Percentiles rank a stretch among this genome's conserved stretches.
These are phyloP conservation scores for Irpex lacteus DNA, from an alignment of 1,284 basidiomycete genomes.

Conservation along the genomic window DNA sequence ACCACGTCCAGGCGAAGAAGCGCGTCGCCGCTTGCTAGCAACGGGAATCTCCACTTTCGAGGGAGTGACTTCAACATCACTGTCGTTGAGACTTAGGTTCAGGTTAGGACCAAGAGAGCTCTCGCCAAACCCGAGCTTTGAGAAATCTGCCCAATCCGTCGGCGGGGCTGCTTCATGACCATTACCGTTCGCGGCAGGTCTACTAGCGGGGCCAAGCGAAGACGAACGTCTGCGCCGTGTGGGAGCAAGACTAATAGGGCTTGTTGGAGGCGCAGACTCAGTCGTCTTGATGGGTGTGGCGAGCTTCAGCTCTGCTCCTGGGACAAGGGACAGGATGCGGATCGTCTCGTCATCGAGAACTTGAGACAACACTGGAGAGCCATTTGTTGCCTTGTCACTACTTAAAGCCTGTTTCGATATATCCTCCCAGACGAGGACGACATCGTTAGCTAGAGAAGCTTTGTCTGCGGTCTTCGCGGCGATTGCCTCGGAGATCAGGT, in stretches of 20 bases:
- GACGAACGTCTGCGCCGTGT: constrained; percentile 23
- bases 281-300: constrained; percentile 8
- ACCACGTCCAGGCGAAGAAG: constrained; percentile 21
- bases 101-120: constrained; percentile 42
- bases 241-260: constrained; percentile 2
- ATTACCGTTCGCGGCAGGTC: constrained; percentile 7
- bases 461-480: constrained; percentile 37
- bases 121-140: constrained; percentile 59
- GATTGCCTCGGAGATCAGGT: constrained; percentile 60
- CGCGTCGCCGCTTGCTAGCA: constrained; percentile 28
- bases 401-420: constrained; percentile 39
- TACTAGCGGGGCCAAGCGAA: constrained; percentile 22
- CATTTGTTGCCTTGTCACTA: constrained; percentile 15
- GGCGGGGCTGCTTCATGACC: constrained; percentile 12
- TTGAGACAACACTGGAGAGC: constrained; percentile 9
- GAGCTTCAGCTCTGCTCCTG: constrained; percentile 20
- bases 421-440: constrained; percentile 49
- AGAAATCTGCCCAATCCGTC: constrained; percentile 48
- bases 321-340: constrained; percentile 49
- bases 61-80: constrained; percentile 56
- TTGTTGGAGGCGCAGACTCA: neutral
- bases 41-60: constrained; percentile 29
- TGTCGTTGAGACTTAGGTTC: constrained; percentile 54
- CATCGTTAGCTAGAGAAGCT: constrained; percentile 26
- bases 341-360: constrained; percentile 69